Evolutionary conservation across 139 green algal species (phyloP), one percentile per base, ranked within the genome.

Genomic region (Chlamydomonas sphaeroides): DNA sequence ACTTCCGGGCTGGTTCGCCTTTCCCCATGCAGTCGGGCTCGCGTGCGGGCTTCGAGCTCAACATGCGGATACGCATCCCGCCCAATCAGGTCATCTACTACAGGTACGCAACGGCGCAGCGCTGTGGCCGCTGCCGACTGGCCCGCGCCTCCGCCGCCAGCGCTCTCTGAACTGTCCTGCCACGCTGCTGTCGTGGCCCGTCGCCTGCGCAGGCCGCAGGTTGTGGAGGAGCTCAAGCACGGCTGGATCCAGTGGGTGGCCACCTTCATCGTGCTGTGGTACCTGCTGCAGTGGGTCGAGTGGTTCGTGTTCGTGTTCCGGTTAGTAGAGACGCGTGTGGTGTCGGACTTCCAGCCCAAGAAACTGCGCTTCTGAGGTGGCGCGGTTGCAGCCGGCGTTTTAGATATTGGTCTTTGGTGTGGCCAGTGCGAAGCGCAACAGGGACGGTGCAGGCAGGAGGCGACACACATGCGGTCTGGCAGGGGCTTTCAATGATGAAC

Each of bases 171-270:
- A n/a, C n/a, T n/a, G n/a, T n/a, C n/a, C n/a, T n/a, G n/a, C n/a
- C n/a, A n/a, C n/a, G n/a, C n/a, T n/a, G n/a, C n/a, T n/a, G n/a
- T n/a, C n/a, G n/a, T n/a, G n/a, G n/a, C n/a, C n/a, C n/a, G n/a
- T n/a, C n/a, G n/a, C n/a, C n/a, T n/a, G n/a, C 26, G 39, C 74
- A 80, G 74, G 59, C 74, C 74, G 14, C 74, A 62, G 33, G 57
- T 30, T 18, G 86, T 86, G 1, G 86, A 93, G 68, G 90, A 90
- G 87, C 78, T 93, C n/a, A 93, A 93, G 81, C 84, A 79, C 65
- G 90, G 80, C 23, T 93, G 90, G 90, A 90, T 93, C 33, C 90
- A 93, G 82, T 93, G 91, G 72, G 53, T 91, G 33, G 77, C 68
- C 36, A 86, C 81, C 20, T 90, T 80, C 63, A 65, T 87, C 17